These are phyloP conservation scores for Tricholomella constricta DNA, from an alignment of 768 basidiomycete species.

Conservation along the genomic window DNA sequence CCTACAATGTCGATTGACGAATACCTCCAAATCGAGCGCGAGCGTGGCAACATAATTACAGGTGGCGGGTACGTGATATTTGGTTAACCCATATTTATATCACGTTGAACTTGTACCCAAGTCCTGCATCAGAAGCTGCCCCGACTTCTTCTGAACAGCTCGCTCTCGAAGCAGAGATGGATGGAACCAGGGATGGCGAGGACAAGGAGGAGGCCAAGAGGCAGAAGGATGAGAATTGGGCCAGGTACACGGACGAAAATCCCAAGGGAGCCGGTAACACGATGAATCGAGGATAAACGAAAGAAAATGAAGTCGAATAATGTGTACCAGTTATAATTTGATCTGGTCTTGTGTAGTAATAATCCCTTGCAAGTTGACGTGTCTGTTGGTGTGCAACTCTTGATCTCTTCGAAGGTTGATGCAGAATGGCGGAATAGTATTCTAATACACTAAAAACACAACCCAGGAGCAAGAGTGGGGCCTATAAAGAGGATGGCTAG, in stretches of 20 bases:
- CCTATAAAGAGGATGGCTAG: conserved; percentile 7
- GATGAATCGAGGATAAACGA: conserved; percentile 83
- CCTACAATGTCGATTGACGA: conserved; percentile 98
- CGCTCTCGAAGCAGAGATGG: conserved; percentile 77
- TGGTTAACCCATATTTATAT: neutral
- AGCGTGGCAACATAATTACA: conserved; percentile 83
- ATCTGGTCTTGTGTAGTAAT: neutral
- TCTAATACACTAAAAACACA: conserved; percentile 24
- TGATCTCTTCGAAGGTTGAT: neutral
- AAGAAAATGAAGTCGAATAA: conserved; percentile 2
- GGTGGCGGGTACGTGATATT: conserved; percentile 74
- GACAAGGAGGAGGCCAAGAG: conserved; percentile 75
- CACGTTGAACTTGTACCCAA: conserved; percentile 30
- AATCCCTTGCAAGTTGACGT: too few relatives aligned
- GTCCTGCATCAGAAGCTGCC: conserved; percentile 63
- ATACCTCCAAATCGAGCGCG: conserved; percentile 83
- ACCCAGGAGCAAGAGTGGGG: conserved; percentile 8
- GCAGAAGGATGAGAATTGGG: conserved; percentile 90
- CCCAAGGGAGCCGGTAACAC: conserved; percentile 94
- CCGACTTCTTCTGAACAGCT: conserved; percentile 81
- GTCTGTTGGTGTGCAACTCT: too few relatives aligned
- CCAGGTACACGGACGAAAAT: conserved; percentile 81
- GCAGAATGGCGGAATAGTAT: conserved; percentile 12
- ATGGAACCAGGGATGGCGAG: conserved; percentile 71
- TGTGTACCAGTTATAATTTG: neutral